These are phyloP conservation scores for Fusarium sp. DNA, from an alignment of 2,329 filamentous ascomycete genomes.

Conservation along the genomic window DNA sequence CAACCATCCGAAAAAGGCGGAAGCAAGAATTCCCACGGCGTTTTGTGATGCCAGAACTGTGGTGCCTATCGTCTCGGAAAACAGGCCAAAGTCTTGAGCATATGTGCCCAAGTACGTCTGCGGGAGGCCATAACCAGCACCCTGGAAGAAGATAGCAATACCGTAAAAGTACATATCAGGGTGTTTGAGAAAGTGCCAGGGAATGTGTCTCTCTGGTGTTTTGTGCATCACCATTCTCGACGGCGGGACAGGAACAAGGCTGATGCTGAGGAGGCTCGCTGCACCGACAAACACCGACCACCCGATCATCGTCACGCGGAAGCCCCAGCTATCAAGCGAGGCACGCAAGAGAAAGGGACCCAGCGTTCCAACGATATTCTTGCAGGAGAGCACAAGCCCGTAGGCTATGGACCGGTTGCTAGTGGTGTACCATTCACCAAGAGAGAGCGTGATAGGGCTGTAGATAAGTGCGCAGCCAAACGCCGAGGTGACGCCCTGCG, in stretches of 20 bases:
- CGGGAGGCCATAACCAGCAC: not conserved
- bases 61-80: not conserved
- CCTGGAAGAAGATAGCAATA: constrained; percentile 1
- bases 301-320: not conserved
- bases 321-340: constrained; percentile 1
- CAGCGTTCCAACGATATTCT: not conserved
- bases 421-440: constrained; percentile 2
- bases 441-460: not conserved
- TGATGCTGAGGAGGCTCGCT: constrained; percentile 4
- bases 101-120: not conserved
- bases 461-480: constrained; percentile 1
- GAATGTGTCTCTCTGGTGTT: constrained; percentile 1
- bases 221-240: constrained; percentile 3
- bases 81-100: constrained; percentile 2
- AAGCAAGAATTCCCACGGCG: not conserved
- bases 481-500: not conserved
- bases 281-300: not conserved
- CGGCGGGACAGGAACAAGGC: constrained; percentile 4
- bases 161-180: constrained; percentile 2
- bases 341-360: not conserved
- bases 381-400: constrained; percentile 4
- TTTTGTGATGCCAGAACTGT: constrained; percentile 1
- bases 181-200: constrained; percentile 1
- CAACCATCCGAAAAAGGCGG: constrained; percentile 3
- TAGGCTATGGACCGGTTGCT: constrained; percentile 1